Conservation (phyloP, 2,329 filamentous ascomycete genomes). For the Colletotrichum abscissum region DNA sequence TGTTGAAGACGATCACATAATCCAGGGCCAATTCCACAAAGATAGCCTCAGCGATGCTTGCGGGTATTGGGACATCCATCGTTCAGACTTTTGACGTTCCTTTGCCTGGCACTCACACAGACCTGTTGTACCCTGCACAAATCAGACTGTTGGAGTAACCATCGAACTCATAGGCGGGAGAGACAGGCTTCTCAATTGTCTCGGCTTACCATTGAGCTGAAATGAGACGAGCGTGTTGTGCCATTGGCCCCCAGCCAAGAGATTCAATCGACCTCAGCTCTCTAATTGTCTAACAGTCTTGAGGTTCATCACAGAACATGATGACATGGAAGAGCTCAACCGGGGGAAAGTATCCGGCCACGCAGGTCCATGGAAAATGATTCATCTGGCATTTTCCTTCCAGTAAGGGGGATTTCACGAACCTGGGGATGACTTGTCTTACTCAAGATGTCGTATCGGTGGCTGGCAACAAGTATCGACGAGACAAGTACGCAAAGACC, state of each 20-base stretch:
- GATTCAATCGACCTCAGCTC: constrained; percentile 8
- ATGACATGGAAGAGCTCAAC: background rate
- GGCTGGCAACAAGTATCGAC: background rate
- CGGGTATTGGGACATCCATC: background rate
- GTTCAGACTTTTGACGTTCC: background rate
- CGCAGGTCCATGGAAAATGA: background rate
- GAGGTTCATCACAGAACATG: background rate
- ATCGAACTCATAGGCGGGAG: constrained; percentile 4
- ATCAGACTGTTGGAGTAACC: background rate
- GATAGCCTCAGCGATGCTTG: background rate
- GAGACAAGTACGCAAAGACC: constrained; percentile 4
- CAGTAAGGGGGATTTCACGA: background rate
- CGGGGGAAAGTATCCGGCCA: background rate
- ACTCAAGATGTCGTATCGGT: background rate
- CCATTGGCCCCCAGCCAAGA: constrained; percentile 1
- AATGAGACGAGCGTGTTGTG: constrained; percentile 1
- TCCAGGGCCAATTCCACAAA: background rate
- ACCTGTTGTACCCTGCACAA: background rate
- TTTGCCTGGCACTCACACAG: background rate
- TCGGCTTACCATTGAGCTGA: background rate
- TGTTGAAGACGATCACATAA: background rate
- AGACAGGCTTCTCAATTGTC: background rate
- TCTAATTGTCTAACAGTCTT: background rate
- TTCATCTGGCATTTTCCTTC: background rate
- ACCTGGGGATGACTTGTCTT: background rate